Conservation (phyloP, 1,284 basidiomycete species). For the Naganishia liquefaciens region DNA sequence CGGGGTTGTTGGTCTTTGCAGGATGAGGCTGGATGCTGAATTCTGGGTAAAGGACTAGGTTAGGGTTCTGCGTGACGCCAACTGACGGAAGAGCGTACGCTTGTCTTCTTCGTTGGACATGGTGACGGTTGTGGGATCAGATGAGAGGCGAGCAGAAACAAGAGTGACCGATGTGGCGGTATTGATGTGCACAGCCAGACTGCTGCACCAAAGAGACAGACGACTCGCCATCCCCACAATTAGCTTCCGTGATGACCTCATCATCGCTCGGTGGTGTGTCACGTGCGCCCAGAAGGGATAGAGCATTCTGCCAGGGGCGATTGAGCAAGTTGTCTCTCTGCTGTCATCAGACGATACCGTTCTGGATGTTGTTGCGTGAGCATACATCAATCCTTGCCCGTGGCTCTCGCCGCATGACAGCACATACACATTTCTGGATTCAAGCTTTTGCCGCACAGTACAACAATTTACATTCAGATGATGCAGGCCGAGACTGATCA, state of each 20-base stretch:
- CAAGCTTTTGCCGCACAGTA: too few relatives aligned
- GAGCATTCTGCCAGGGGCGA: too few relatives aligned
- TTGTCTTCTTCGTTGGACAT: conserved; percentile 21
- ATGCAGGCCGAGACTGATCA: too few relatives aligned
- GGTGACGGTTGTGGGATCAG: neutral
- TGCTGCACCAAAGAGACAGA: neutral
- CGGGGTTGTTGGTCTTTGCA: conserved; percentile 54
- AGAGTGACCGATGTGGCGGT: neutral
- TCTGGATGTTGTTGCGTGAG: too few relatives aligned
- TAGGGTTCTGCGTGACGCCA: neutral
- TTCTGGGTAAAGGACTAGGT: conserved; percentile 10
- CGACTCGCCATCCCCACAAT: conserved; percentile 21
- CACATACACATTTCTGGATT: too few relatives aligned
- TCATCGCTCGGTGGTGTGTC: neutral
- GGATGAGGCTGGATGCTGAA: conserved; percentile 57
- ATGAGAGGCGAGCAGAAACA: neutral
- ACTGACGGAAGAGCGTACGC: neutral
- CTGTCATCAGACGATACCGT: too few relatives aligned
- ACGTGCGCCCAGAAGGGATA: neutral
- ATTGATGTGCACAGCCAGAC: neutral
- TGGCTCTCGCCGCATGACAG: too few relatives aligned
- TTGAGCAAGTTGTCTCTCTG: too few relatives aligned
- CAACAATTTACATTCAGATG: too few relatives aligned
- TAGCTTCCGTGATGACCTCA: conserved; percentile 1
- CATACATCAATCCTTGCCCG: too few relatives aligned